Conservation (phyloP, 192 early-diverging fungal species). For the Phlyctochytrium bullatum region DNA sequence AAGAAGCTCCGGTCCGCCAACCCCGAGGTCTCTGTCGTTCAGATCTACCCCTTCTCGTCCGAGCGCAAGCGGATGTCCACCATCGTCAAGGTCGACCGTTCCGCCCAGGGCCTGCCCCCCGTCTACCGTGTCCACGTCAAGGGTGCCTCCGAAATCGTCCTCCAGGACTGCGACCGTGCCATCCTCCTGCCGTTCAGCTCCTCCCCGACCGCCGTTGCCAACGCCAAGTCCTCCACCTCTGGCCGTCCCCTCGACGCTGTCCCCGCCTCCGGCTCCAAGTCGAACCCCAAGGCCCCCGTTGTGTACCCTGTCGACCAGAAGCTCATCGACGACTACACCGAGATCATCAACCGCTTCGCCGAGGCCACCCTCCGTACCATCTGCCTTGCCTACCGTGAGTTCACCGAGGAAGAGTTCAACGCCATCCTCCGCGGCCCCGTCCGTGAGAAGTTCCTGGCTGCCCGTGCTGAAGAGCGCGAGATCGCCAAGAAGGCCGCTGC, state of each 20-base stretch:
- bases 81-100: conserved; percentile 57
- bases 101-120: conserved; percentile 3
- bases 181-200: conserved; percentile 20
- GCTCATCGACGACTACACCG: conserved; percentile 16
- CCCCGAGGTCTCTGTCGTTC: conserved; percentile 49
- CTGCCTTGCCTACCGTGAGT: conserved; percentile 63
- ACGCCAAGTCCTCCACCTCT: conserved; percentile 5
- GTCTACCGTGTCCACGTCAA: conserved; percentile 80
- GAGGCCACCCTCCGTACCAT: conserved; percentile 86
- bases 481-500: not conserved
- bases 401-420: conserved; percentile 22
- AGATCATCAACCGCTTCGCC: conserved; percentile 70
- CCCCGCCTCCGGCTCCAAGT: conserved; percentile 13
- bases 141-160: conserved; percentile 65
- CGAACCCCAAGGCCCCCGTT: conserved; percentile 11
- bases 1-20: conserved; percentile 57
- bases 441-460: conserved; percentile 8
- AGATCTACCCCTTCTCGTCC: conserved; percentile 87
- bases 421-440: conserved; percentile 17
- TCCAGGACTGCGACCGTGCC: conserved; percentile 20
- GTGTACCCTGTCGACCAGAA: conserved; percentile 13
- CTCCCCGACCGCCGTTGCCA: conserved; percentile 56
- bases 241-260: not conserved
- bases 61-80: conserved; percentile 93
- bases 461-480: conserved; percentile 13